Evolutionary conservation across 768 basidiomycete genomes (phyloP), one percentile per base, ranked within the genome.

Genomic region (Podaxis mareebaensis): DNA sequence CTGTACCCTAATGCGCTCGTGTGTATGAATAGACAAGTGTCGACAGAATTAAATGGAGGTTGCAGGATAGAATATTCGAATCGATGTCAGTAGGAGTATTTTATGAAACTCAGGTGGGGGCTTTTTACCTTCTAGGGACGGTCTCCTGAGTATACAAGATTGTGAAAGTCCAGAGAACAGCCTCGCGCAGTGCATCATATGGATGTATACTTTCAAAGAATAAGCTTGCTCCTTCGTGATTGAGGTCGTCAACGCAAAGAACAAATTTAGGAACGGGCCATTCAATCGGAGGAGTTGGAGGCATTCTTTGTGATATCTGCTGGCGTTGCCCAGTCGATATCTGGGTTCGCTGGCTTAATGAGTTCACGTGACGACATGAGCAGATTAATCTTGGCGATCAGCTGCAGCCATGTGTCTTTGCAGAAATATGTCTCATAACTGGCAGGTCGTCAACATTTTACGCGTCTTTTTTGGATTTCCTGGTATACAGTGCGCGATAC

Each of bases 181-280:
- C 72, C 68, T 81, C 61, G 66, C 76, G 72, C 68, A 82, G 66
- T 58, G 78, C 66, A 58, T 62, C 75, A 66, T 69, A 75, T 20
- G 83, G 80, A 12, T 83, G 71, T 54, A 88, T 80, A 65, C 77
- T 75, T 44, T 76, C 69, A 54, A 90, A 75, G 76, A 91, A 90
- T 49, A 88, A 70, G 28, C 73, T 66, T 6, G 82, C 82, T 11
- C 89, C 90, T 24, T 83, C 76, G 72, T 89, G 87, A 0, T 74
- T 71, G 36, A 91, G 75, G 67, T 89, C 85, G 13, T 89, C 84
- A 38, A 90, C 74, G 20, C 77, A 79, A 44, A 91, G 70, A 20
- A 77, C 72, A 59, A 91, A 77, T 49, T 74, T 82, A 30, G 89
- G 90, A 30, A 88, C 76, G 0, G 79, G 81, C 83, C 84, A 89